Evolutionary conservation across 192 early-diverging fungal species (phyloP), one percentile per base, ranked within the genome.

Genomic region (Dissophora globulifera): DNA sequence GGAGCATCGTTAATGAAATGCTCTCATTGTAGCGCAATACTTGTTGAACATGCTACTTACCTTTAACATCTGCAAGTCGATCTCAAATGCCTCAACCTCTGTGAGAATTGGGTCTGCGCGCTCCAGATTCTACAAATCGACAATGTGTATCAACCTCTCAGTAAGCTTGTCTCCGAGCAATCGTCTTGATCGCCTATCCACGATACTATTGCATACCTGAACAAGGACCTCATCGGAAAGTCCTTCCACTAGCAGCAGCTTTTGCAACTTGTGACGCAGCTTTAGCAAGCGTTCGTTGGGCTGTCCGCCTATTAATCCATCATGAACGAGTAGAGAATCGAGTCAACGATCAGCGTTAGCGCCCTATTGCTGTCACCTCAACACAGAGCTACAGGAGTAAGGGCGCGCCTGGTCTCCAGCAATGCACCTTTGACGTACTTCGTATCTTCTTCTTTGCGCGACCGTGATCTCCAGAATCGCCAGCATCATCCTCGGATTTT

Each of bases 71-170:
- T 69, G 72, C 20, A 82, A 51, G 27, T 69, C 70, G 42, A 82
- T 82, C 15, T 56, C 50, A 46, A 82, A 82, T 11, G 69, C 62
- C 64, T 82, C 80, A n/a, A 82, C 75, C 50, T 82, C 80, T 13
- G 62, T 42, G 19, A 82, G 69, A 35, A 82, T 68, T 26, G 67
- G 64, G 31, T 78, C 63, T 0, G 76, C 62, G 16, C 76, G 63
- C 23, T 58, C 68, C 29, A 67, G 41, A 30, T 82, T 78, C 59
- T 72, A 48, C 17, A 49, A 41, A 42, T 50, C 25, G 38, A 0
- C 20, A 56, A 52, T 15, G 22, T 30, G 5, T 27, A 20, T 56
- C 15, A 58, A 38, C 4, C 10, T 51, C 27, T n/a, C n/a, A n/a
- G n/a, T n/a, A n/a, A n/a, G n/a, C n/a, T n/a, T n/a, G n/a, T n/a